Base-by-base conservation (phyloP, 768 basidiomycete species). In the Sistotremastrum suecicum region DNA sequence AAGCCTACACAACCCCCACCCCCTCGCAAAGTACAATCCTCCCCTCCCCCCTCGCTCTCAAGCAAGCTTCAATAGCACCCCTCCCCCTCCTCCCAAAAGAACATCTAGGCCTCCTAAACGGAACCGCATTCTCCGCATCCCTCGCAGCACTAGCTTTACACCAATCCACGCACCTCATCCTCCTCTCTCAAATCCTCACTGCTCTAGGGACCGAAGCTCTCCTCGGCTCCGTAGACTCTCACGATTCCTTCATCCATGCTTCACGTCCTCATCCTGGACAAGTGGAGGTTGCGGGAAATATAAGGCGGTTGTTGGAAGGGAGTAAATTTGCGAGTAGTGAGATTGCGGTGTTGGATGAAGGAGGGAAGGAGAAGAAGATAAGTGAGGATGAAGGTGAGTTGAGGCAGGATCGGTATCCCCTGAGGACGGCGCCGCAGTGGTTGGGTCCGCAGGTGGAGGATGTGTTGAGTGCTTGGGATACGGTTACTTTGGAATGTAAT, bases 251-350 rank as follows among this genome's bases (percentile, higher is more conserved):
- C 66, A 83, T 91, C 49, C 78, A 82, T 58, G 63, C 70, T 35
- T 75, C 80, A 10, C 77, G 88, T 7, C 88, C 88, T 5, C 88
- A 91, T 59, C 80, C 83, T 4, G 87, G 87, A 44, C 87, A 89
- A 65, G 72, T 91, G 40, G 83, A 89, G 57, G 73, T 69, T 1
- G 86, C 83, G 3, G 72, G 67, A 51, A 76, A 74, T 45, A 75
- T 91, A 34, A 75, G 74, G 67, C 65, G 73, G 43, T 65, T 90
- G 29, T 69, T 91, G 8, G 70, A 76, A 11, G 84, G 73, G 7
- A 80, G 78, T 57, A 70, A 68, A 29, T 74, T 89, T 45, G 83
- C 83, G 35, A 60, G 70, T n/a, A 66, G 63, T n/a, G 53, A 54
- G 3, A 62, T 74, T n/a, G 83, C 87, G 50, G 20, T 20, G 20